A percentile compares a stretch with the other conserved stretches of the same genome.
Evolutionary conservation across 2,329 filamentous ascomycete species (phyloP).

Genomic region (Pyricularia sp.): DNA sequence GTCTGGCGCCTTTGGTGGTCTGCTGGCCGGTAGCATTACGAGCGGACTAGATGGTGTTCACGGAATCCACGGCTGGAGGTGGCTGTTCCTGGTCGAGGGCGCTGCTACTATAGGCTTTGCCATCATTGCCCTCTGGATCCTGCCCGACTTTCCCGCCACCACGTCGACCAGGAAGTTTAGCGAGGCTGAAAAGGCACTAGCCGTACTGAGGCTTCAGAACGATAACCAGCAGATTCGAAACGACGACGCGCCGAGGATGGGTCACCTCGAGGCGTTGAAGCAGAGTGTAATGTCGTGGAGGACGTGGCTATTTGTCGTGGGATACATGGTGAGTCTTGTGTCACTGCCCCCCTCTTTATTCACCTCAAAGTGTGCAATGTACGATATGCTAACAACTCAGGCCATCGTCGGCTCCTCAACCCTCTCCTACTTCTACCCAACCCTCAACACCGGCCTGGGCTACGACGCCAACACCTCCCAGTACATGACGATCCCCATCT

Average conservation of each 20-base stretch:
- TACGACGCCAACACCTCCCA: constrained; percentile 35
- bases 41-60: constrained; percentile 43
- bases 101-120: constrained; percentile 45
- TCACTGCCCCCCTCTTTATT: neutral
- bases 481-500: constrained; percentile 45
- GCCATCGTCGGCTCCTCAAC: constrained; percentile 31
- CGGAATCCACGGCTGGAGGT: constrained; percentile 33
- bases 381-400: neutral
- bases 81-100: constrained; percentile 43
- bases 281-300: constrained; percentile 26
- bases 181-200: constrained; percentile 48
- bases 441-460: constrained; percentile 39
- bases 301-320: constrained; percentile 28
- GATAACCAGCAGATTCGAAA: constrained; percentile 25
- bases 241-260: constrained; percentile 15
- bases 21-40: constrained; percentile 48
- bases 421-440: constrained; percentile 44
- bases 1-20: constrained; percentile 53
- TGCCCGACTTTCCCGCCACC: constrained; percentile 61
- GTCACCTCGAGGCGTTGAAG: constrained; percentile 15
- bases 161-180: constrained; percentile 41
- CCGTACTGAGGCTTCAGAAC: constrained; percentile 45
- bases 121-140: constrained; percentile 49
- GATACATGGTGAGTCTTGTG: constrained; percentile 23
- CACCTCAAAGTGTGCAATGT: too few relatives aligned